Evolutionary conservation across 495 filamentous ascomycete species (phyloP).

Genomic region (Lasiosphaeria ovina): DNA sequence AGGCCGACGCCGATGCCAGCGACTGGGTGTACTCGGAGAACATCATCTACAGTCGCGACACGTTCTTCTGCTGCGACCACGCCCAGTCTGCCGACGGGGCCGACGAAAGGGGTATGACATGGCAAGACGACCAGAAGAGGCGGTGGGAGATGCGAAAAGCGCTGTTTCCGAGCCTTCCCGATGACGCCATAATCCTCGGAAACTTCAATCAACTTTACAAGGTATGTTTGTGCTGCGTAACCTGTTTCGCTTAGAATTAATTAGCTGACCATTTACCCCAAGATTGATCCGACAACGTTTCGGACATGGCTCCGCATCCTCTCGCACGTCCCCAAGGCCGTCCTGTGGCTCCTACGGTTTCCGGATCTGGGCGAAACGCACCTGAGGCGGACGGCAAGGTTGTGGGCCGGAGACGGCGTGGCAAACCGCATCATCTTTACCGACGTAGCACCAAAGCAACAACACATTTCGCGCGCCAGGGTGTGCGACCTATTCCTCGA

Average conservation of each 20-base stretch:
- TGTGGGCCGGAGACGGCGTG: slow-evolving; percentile 83
- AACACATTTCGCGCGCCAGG: slow-evolving; percentile 89
- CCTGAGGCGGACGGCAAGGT: slow-evolving; percentile 71
- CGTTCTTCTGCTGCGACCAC: slow-evolving; percentile 99
- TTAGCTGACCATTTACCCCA: slow-evolving; percentile 11
- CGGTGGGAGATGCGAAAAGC: slow-evolving; percentile 96
- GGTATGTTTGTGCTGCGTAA: slow-evolving; percentile 51
- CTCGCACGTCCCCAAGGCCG: slow-evolving; percentile 76
- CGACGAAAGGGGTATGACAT: slow-evolving; percentile 61
- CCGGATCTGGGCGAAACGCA: slow-evolving; percentile 90
- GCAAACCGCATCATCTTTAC: slow-evolving; percentile 94
- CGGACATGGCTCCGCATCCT: slow-evolving; percentile 95
- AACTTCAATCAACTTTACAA: slow-evolving; percentile 99
- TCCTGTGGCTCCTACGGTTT: slow-evolving; percentile 95
- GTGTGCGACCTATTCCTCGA: slow-evolving; percentile 94
- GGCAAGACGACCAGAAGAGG: slow-evolving; percentile 80
- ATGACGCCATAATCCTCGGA: slow-evolving; percentile 87
- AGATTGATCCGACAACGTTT: slow-evolving; percentile 98
- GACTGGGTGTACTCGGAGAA: slow-evolving; percentile 98
- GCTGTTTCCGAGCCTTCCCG: slow-evolving; percentile 78
- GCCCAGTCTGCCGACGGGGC: slow-evolving; percentile 85
- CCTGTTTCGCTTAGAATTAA: background rate
- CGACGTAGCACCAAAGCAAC: slow-evolving; percentile 91
- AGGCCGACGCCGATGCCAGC: slow-evolving; percentile 59
- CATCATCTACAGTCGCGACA: slow-evolving; percentile 89